These are phyloP conservation scores for Ustilago shanxiensis DNA, from an alignment of 1,284 basidiomycete species.

Conservation along the genomic window DNA sequence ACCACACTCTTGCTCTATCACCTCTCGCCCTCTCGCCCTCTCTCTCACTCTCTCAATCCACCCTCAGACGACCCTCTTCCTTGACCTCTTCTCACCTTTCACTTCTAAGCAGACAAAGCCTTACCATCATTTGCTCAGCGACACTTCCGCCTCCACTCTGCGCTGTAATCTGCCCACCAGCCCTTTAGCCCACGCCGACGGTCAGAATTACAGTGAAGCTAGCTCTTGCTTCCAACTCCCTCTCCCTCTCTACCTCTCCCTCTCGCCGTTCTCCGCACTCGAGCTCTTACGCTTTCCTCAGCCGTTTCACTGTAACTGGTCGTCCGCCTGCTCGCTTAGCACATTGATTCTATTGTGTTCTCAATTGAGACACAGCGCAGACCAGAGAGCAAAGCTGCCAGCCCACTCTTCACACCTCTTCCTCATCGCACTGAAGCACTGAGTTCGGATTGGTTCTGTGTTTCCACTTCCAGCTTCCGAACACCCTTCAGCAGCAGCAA, in stretches of 20 bases:
- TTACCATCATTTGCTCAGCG: constrained; percentile 6
- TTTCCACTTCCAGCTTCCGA: too few species aligned
- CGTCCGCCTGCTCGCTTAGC: constrained; percentile 22
- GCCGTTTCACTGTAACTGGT: not conserved
- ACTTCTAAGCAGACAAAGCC: too few species aligned
- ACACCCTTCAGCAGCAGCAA: too few species aligned
- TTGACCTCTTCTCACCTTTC: too few species aligned
- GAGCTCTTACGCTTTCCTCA: not conserved
- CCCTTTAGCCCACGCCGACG: not conserved
- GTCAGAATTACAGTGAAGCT: too few species aligned
- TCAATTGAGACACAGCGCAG: not conserved
- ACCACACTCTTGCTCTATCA: not conserved
- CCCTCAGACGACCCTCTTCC: not conserved
- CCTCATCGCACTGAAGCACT: too few species aligned
- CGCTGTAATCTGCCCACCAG: not conserved
- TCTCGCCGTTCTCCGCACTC: too few species aligned
- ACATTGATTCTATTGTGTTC: constrained; percentile 10
- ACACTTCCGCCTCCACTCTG: not conserved
- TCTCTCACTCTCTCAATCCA: not conserved
- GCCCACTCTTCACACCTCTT: too few species aligned
- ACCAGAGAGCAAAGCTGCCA: too few species aligned
- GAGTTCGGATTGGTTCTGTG: too few species aligned
- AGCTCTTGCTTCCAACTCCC: too few species aligned
- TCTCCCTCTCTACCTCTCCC: too few species aligned
- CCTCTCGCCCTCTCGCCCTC: not conserved